Evolutionary conservation across 2,329 filamentous ascomycete genomes (phyloP), one percentile per base, ranked within the genome.

Genomic region (Alternaria arbusti): DNA sequence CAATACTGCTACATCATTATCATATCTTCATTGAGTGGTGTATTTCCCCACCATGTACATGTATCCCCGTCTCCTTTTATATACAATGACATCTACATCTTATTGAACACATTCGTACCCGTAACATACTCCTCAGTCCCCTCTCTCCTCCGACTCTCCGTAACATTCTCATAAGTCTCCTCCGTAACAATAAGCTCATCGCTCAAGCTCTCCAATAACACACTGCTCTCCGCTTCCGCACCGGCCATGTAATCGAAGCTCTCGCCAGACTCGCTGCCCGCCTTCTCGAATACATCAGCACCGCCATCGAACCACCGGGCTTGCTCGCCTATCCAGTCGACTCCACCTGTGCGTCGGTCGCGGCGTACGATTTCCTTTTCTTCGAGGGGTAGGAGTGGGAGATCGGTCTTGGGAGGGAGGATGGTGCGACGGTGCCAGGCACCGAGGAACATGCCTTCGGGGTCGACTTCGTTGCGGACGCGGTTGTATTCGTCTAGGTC

Each of bases 371-470:
- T 70, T 58, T 83, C 77, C 25, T 83, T 81, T 59, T 84, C 83
- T 63, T 84, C 79, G 6, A 79, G 70, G 3, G 81, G 70, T 22
- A 80, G 74, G 0, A 74, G 45, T 9, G 78, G 74, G 8, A 76
- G 50, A 23, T 79, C 72, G 2, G 66, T 62, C 30, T 70, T 72
- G 4, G 73, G 59, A 0, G 78, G 78, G 2, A 80, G 69, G n/a
- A 82, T 68, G 2, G 75, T 78, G 55, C 90, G 86, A 26, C 91
- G 86, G 80, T 97, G 93, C 95, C 95, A 99, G 52, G 94, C 90
- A 3, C 95, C 95, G 13, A 95, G 85, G 80, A 97, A 97, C 87
- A 97, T 90, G 60, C 93, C 93, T 64, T 94, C 88, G 0, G 91
- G 90, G 74, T 97, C 93, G 32, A 88, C 89, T 56, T 88, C 84